A percentile compares a stretch with the other conserved stretches of the same genome.
These are phyloP conservation scores for Verticillium klebahnii DNA, from an alignment of 2,329 filamentous ascomycete species.

Conservation along the genomic window DNA sequence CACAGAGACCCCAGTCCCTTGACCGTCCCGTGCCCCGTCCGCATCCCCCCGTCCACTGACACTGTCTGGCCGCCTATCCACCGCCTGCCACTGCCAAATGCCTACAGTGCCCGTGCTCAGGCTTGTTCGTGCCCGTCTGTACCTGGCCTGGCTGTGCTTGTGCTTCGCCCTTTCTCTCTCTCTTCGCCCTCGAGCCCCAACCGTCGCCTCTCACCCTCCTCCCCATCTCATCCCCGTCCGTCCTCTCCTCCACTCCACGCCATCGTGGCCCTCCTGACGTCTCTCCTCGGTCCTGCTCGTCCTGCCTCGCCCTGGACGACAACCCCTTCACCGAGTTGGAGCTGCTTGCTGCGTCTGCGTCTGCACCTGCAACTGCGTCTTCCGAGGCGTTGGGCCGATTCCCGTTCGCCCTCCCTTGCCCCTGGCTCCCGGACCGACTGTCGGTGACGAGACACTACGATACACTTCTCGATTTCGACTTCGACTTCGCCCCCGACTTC, in stretches of 20 bases:
- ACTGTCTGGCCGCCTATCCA: neutral
- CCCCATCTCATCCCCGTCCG: neutral
- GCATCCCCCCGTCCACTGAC: neutral
- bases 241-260: neutral
- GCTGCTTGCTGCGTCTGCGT: neutral
- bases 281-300: neutral
- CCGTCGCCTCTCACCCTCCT: neutral
- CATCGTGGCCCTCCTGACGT: neutral
- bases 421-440: neutral
- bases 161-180: neutral
- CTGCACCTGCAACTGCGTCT: neutral
- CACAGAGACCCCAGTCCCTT: neutral
- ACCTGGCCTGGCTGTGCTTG: neutral
- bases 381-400: neutral
- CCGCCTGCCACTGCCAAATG: neutral
- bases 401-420: neutral
- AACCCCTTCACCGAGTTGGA: neutral
- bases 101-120: neutral
- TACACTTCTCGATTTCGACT: neutral
- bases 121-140: neutral
- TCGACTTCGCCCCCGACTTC: neutral
- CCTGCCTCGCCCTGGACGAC: neutral
- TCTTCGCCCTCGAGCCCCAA: neutral
- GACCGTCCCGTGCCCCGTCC: neutral
- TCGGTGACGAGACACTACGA: conserved; percentile 2